Base-by-base conservation (phyloP, 1,139 yeast genomes). In the Suhomyces bokatorum region DNA sequence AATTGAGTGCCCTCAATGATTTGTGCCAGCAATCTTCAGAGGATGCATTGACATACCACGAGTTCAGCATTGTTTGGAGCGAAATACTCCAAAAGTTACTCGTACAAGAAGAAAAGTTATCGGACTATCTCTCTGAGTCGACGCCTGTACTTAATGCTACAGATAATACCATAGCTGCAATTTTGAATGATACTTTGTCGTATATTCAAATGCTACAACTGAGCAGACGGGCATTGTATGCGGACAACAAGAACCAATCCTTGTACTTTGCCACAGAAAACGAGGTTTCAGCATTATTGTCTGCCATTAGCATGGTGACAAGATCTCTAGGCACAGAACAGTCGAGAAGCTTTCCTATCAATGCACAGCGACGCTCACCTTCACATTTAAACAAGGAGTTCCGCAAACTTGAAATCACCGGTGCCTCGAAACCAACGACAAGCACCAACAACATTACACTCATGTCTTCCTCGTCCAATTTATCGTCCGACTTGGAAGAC, bases 21-120 rank as follows among this genome's bases (percentile, higher is more conserved):
- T 50, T 67, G 34, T 54, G 61, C 3, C 48, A 53, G 2, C 50
- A 55, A 14, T 50, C 70, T 0, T 67, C 76, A 0, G 50, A 47
- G 11, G 50, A 54, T 37, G 67, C 77, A 0, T 57, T 67, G 4
- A 39, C 49, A 0, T 71, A 54, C 50, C 75, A 70, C 44, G 60
- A 63, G 31, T 60, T 57, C 45, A 57, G 62, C 1, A 46, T 62
- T 0, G 57, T 67, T 3, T 74, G 83, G 76, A 59, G 62, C 15
- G 79, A 75, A 39, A 54, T 68, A 0, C 58, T 70, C 17, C 61
- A 57, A 2, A 51, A 58, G n/a, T 49, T 73, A 33, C 57, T 56
- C n/a, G 37, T 51, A 3, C 64, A 64, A 39, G 77, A 72, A 46
- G 51, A 48, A 6, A 57, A 56, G 15, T 51, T 70, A 14, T 57